A percentile compares a stretch with the other conserved stretches of the same genome.
Conservation (phyloP, 2,329 filamentous ascomycete genomes). For the Alternaria brassicicola region DNA sequence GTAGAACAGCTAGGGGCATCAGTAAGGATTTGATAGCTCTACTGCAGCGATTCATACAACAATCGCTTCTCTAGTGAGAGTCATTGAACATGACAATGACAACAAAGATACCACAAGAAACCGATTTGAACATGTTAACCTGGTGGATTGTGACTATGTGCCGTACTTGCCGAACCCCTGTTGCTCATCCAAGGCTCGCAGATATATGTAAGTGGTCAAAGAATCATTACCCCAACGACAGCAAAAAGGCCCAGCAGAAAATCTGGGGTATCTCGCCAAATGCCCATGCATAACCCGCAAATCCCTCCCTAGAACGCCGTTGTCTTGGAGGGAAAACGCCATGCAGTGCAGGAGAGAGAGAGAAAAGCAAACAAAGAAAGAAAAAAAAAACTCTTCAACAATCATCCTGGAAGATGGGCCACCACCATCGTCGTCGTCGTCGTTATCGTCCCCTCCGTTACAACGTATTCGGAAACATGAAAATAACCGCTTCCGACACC, state of each 20-base stretch:
- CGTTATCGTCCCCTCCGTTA: neutral
- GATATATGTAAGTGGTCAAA: conserved; percentile 7
- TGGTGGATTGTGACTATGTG: conserved; percentile 15
- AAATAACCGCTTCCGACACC: neutral
- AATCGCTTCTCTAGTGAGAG: neutral
- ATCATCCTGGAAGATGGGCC: neutral
- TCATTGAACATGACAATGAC: neutral
- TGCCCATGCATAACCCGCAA: neutral
- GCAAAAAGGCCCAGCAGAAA: conserved; percentile 5
- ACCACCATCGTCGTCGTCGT: neutral
- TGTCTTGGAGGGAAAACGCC: conserved; percentile 3
- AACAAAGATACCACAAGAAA: neutral
- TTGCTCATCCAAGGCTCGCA: conserved; percentile 6
- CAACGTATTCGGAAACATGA: neutral
- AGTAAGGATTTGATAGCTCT: neutral
- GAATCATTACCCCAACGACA: conserved; percentile 1
- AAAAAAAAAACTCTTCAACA: neutral
- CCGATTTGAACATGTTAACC: conserved; percentile 1
- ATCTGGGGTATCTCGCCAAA: conserved; percentile 13
- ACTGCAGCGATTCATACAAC: neutral
- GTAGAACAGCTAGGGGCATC: neutral
- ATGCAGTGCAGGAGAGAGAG: conserved; percentile 7
- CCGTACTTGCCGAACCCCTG: conserved; percentile 2
- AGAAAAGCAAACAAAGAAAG: neutral
- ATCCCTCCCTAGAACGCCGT: neutral